Conservation (phyloP, 108 stramenopile species). For the Skeletonema grethae region DNA sequence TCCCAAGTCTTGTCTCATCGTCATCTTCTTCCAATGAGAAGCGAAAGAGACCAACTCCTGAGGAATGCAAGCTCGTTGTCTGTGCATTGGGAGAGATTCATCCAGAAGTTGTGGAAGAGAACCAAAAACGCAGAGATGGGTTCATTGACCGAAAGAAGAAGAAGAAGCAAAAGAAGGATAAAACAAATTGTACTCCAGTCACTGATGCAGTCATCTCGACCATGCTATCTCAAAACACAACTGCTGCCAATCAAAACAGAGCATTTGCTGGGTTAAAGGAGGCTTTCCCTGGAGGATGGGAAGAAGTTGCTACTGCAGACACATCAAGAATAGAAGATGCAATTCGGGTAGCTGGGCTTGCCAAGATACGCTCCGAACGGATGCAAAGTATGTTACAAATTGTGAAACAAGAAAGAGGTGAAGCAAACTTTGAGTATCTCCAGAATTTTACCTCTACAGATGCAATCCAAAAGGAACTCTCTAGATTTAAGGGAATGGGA, state of each 20-base stretch:
- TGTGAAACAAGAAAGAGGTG: constrained; percentile 56
- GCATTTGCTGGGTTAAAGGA: constrained; percentile 68
- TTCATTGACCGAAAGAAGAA: constrained; percentile 18
- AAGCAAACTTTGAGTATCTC: constrained; percentile 68
- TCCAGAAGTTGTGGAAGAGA: constrained; percentile 60
- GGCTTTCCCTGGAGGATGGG: constrained; percentile 61
- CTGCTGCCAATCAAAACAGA: constrained; percentile 59
- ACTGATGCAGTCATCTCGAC: constrained; percentile 71
- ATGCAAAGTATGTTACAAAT: constrained; percentile 59
- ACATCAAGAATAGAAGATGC: constrained; percentile 51
- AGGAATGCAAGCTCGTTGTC: constrained; percentile 47
- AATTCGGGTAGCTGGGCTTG: constrained; percentile 69
- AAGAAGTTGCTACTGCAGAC: constrained; percentile 42
- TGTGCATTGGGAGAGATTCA: constrained; percentile 57
- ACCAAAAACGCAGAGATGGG: constrained; percentile 44
- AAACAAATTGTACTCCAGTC: constrained; percentile 30
- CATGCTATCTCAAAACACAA: constrained; percentile 87
- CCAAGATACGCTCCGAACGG: constrained; percentile 64
- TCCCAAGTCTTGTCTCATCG: neutral
- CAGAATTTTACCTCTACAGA: constrained; percentile 49
- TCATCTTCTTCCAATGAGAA: neutral
- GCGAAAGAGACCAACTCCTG: constrained; percentile 24
- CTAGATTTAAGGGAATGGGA: constrained; percentile 78
- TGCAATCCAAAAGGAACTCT: constrained; percentile 59
- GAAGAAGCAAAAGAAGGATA: constrained; percentile 19